Evolutionary conservation across 371 early-diverging fungal genomes (phyloP), one percentile per base, ranked within the genome.

Genomic region (Modicella reniformis): DNA sequence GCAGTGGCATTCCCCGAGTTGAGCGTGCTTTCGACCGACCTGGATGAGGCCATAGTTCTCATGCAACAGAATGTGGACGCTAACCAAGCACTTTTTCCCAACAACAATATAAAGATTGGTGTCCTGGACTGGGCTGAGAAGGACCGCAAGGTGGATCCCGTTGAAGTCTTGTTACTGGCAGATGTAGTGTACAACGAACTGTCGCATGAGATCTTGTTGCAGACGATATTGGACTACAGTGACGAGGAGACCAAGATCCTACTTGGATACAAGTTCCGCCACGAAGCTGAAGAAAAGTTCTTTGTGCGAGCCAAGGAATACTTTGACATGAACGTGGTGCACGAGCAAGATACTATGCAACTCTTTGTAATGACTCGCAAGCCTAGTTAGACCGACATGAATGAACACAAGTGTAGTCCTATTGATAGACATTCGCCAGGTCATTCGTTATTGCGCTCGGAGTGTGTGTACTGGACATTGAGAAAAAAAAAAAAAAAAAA

Each of bases 1-100:
- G 80, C 80, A 12, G 74, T 59, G 5, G 74, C 74, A 12, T 79
- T 70, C 56, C 80, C 80, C 10, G 80, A 79, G 47, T 52, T 79
- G 47, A 59, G 34, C 12, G 73, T 79, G 3, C 59, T 70, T 9
- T 79, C 80, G 17, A 79, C 80, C 0, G 80, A 79, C 53, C 49
- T 79, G 50, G 70, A 72, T 26, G 80, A 79, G 50, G 80, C 80
- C 10, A 47, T 79, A 51, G 60, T 62, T 3, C 40, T 79, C 52
- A 79, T 79, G 80, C 80, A 79, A 19, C 70, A 79, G 55, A 79
- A 79, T 25, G 80, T 79, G 32, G 80, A 79, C 32, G 73, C 66
- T 19, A 79, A 79, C 67, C 34, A 23, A 29, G 68, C 72, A 0
- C 56, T 73, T 7, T 30, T 79, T 1, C 80, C 70, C 25, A 53